phyloP scores from a whole-genome alignment of 2,329 filamentous ascomycete genomes.

The Phaeoacremonium minimum region DNA sequence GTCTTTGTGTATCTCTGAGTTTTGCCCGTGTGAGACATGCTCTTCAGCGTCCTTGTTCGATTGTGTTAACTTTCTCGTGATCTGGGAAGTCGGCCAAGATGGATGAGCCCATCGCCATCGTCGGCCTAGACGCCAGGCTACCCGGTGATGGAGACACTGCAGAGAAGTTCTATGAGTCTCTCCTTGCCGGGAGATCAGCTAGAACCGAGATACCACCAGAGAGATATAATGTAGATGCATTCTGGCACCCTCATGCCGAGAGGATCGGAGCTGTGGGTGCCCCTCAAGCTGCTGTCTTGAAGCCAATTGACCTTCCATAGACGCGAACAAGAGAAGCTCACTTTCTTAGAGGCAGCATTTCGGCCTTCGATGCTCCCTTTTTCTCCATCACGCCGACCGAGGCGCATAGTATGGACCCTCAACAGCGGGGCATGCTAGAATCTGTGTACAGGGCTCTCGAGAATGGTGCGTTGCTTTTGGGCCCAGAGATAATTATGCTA shows the following conservation, averaged over 20 bases:
- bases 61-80: background rate
- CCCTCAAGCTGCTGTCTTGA: background rate
- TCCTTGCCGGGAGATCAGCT: constrained; percentile 20
- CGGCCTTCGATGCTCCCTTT: constrained; percentile 9
- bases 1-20: too few species aligned
- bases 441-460: constrained; percentile 9
- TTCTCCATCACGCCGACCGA: constrained; percentile 11
- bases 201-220: constrained; percentile 18
- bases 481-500: background rate
- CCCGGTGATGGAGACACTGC: constrained; percentile 19
- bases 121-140: constrained; percentile 14
- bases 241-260: constrained; percentile 21
- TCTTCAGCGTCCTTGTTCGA: background rate
- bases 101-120: constrained; percentile 10
- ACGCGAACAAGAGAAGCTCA: constrained; percentile 6
- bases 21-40: too few species aligned
- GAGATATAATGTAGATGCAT: constrained; percentile 21
- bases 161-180: constrained; percentile 19
- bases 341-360: constrained; percentile 4
- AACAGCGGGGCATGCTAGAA: constrained; percentile 5
- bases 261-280: constrained; percentile 23
- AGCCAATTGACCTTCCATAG: background rate
- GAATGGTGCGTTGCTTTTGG: constrained; percentile 7
- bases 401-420: constrained; percentile 8
- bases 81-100: constrained; percentile 1